Conservation (phyloP, 2,329 filamentous ascomycete genomes). For the Aureobasidium sp. region DNA sequence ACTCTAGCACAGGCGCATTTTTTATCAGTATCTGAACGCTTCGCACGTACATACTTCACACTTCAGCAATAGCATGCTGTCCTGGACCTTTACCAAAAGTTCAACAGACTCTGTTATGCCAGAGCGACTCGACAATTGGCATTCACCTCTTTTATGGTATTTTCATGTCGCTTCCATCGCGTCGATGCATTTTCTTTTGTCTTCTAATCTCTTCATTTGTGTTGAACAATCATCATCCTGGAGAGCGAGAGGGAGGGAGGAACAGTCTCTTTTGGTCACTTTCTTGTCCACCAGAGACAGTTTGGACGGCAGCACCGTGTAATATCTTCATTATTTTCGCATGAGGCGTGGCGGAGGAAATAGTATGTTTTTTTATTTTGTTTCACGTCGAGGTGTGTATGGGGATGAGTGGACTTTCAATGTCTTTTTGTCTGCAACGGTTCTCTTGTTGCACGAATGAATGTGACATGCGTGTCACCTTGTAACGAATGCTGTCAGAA, state of each 20-base stretch:
- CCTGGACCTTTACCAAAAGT: not conserved
- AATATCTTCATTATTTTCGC: constrained; percentile 11
- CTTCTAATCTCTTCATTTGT: not conserved
- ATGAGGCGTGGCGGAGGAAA: constrained; percentile 2
- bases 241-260: not conserved
- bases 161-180: not conserved
- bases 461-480: not conserved
- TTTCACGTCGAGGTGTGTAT: not conserved
- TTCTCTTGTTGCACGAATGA: not conserved
- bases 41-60: constrained; percentile 9
- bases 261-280: constrained; percentile 9
- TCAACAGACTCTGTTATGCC: not conserved
- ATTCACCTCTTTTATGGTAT: not conserved
- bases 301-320: constrained; percentile 2
- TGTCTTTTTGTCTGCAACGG: not conserved
- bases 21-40: not conserved
- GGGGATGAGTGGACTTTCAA: not conserved
- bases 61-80: constrained; percentile 9
- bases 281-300: not conserved
- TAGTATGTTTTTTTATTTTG: constrained; percentile 5
- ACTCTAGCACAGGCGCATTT: constrained; percentile 2
- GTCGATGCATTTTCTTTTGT: constrained; percentile 10
- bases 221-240: constrained; percentile 8
- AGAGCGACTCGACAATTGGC: not conserved
- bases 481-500: not conserved